Evolutionary conservation across 495 filamentous ascomycete genomes (phyloP), one percentile per base, ranked within the genome.

Genomic region (Jackrogersella multiformis): DNA sequence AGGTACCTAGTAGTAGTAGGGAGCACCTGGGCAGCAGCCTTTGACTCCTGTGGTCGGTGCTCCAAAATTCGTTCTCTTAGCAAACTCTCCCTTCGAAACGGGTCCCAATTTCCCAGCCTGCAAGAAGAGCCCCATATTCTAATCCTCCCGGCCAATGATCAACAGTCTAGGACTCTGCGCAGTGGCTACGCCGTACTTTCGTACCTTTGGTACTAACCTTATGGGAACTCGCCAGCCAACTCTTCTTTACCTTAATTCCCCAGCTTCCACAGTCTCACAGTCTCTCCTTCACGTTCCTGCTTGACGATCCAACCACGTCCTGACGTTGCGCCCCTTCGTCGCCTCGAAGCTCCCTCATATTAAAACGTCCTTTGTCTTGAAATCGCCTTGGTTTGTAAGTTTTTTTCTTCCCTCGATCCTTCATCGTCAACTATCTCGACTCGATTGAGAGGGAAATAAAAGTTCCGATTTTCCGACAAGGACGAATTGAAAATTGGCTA

Each of bases 91-190:
- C 7, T 53, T 56, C 51, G 44, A 72, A 74, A 62, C 60, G 70
- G 72, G 56, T 41, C 48, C 73, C 70, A 75, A 75, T 75, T 75
- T 75, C 73, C 73, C 73, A 73, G 73, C 67, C 70, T 73, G 73
- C 73, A 57, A 61, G 54, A 61, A 58, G 52, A 38, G 56, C 56
- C 44, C 67, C 56, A 64, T 61, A 60, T 24, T 24, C 36, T 61
- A 24, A 57, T 65, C 61, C 67, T 61, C 15, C 45, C 12, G 44
- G 9, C 67, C 67, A 70, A 70, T 70, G 9, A 15, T 45, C 24
- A 41, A 16, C n/a, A 3, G 21, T 15, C 0, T 65, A 59, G 42
- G 51, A 61, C 44, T 65, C 16, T 59, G 12, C 26, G 45, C 56
- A 54, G 61, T 61, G 52, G n/a, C 44, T 57, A 57, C 67, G 55